Evolutionary conservation across 1,284 basidiomycete genomes (phyloP).

Genomic region (Marasmius oreades): DNA sequence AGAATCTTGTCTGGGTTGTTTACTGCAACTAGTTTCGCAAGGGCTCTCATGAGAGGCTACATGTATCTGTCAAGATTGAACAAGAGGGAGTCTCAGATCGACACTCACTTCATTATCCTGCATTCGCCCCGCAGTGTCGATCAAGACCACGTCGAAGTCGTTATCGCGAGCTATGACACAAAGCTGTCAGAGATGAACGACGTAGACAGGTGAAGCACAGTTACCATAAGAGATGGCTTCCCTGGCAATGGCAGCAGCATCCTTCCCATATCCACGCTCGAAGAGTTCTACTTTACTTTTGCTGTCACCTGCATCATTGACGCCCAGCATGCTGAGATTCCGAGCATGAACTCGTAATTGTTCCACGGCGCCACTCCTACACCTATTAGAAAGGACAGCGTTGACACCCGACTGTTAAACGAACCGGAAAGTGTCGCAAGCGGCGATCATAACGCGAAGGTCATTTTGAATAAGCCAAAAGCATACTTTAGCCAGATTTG

Average conservation of each 20-base stretch:
- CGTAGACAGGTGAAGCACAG: constrained; percentile 17
- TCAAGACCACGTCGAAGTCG: constrained; percentile 90
- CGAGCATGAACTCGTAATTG: constrained; percentile 96
- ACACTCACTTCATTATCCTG: constrained; percentile 92
- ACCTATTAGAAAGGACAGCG: constrained; percentile 6
- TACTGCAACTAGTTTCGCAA: constrained; percentile 92
- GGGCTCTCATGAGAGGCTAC: constrained; percentile 92
- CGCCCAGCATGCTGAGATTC: constrained; percentile 87
- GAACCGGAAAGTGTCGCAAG: constrained; percentile 93
- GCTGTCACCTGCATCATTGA: constrained; percentile 62
- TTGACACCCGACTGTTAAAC: neutral
- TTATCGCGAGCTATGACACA: constrained; percentile 71
- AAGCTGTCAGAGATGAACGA: neutral
- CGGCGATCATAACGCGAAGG: constrained; percentile 91
- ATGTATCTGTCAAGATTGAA: constrained; percentile 10
- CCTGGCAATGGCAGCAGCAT: constrained; percentile 95
- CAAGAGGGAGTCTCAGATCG: constrained; percentile 6
- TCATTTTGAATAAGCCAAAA: constrained; percentile 99
- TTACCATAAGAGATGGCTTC: constrained; percentile 89
- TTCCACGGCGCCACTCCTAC: constrained; percentile 92
- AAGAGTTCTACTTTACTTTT: constrained; percentile 87
- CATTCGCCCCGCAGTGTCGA: constrained; percentile 98
- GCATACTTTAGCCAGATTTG: constrained; percentile 96
- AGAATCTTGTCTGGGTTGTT: constrained; percentile 96
- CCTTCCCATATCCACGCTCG: constrained; percentile 97